Evolutionary conservation across 2,329 filamentous ascomycete species (phyloP).

Genomic region (Aureobasidium melanogenum): DNA sequence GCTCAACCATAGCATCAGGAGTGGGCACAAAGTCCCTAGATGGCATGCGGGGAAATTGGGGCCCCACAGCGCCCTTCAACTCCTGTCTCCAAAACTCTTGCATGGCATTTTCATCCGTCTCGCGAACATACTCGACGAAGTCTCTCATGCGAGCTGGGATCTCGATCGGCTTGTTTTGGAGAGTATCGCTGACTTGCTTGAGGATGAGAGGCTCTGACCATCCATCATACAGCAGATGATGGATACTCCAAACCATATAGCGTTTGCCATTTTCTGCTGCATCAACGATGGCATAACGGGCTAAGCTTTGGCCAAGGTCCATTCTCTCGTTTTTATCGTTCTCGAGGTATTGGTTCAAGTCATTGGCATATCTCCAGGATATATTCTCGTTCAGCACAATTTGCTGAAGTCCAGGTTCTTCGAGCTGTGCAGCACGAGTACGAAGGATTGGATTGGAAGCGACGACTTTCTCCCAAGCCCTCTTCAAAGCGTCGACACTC

Average conservation of each 20-base stretch:
- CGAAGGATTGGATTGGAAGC: conserved; percentile 29
- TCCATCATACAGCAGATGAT: conserved; percentile 34
- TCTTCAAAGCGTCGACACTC: conserved; percentile 24
- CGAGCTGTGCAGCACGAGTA: conserved; percentile 21
- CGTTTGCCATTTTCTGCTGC: neutral
- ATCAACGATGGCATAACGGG: conserved; percentile 29
- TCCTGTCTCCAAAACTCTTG: conserved; percentile 27
- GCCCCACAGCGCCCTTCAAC: conserved; percentile 23
- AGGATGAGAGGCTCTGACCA: conserved; percentile 29
- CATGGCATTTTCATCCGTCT: conserved; percentile 18
- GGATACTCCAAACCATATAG: conserved; percentile 27
- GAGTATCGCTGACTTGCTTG: conserved; percentile 19
- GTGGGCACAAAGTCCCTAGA: conserved; percentile 17
- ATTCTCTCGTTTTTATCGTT: conserved; percentile 27
- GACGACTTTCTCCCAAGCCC: conserved; percentile 29
- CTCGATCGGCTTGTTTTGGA: neutral
- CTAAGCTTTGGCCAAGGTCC: conserved; percentile 31
- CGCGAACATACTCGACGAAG: conserved; percentile 28
- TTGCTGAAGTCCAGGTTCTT: conserved; percentile 13
- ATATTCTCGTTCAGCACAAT: conserved; percentile 23
- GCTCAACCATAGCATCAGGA: conserved; percentile 21
- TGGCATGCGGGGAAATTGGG: conserved; percentile 27
- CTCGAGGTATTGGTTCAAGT: conserved; percentile 27
- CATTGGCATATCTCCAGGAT: conserved; percentile 22
- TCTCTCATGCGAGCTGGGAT: conserved; percentile 16